Evolutionary conservation across 2,329 filamentous ascomycete genomes (phyloP), one percentile per base, ranked within the genome.

Genomic region (Cladosporium sp.): DNA sequence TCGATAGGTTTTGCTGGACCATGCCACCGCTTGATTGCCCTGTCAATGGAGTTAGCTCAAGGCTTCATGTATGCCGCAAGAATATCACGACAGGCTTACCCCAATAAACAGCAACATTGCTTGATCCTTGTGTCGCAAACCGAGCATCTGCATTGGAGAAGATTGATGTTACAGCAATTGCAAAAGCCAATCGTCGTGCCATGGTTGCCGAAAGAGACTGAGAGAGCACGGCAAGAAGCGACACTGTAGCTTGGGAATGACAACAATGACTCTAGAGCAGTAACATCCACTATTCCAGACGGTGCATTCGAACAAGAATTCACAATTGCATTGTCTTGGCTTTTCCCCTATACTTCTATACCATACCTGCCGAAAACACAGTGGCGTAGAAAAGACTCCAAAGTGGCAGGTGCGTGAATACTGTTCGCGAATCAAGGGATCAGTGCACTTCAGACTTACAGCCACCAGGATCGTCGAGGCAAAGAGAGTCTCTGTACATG

Each of bases 71-170:
- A 23, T 21, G 40, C 3, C 18, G 8, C 10, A 10, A 46, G n/a
- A 11, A 5, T 11, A 7, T 76, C 33, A 71, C 76, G 23, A 3
- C 14, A 21, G n/a, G 31, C 63, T 63, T 37, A 79, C 88, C 89
- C 88, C 88, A 91, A 75, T 91, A 91, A 1, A 90, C 80, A 29
- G 84, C 87, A 63, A 91, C 73, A 70, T 89, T 90, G 56, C 46
- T 59, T 2, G 44, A 65, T 44, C 44, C 57, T 31, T 65, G 55
- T 55, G 57, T 59, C 8, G 56, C 55, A 31, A 65, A 44, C 2
- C 63, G 44, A 18, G 63, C 62, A 10, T 33, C 18, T 28, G 52
- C 62, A 23, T 35, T n/a, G 21, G 37, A 31, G 26, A 35, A 10
- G 16, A 40, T 31, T 26, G 23, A n/a, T 23, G 53, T n/a, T 3